These are phyloP conservation scores for Cetraspora pellucida DNA, from an alignment of 192 early-diverging fungal genomes.

Conservation along the genomic window DNA sequence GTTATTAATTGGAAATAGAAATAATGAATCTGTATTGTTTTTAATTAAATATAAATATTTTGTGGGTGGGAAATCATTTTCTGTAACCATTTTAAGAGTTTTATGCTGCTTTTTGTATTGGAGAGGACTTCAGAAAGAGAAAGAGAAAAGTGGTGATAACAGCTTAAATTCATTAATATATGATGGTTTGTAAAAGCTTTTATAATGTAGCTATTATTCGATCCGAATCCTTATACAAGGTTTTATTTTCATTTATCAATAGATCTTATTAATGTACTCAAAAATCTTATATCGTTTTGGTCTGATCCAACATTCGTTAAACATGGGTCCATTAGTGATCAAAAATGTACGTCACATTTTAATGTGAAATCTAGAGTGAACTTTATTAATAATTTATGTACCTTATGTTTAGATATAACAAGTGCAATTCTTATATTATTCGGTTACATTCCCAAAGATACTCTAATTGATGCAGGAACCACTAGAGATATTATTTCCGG, in stretches of 20 bases:
- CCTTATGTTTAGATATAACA: slow-evolving; percentile 8
- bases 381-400: no score
- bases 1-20: slow-evolving; percentile 19
- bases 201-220: not conserved
- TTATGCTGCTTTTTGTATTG: slow-evolving; percentile 31
- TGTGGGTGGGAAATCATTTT: slow-evolving; percentile 28
- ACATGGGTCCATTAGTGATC: slow-evolving; percentile 12
- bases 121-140: not conserved
- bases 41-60: slow-evolving; percentile 31
- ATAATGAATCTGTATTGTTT: not conserved
- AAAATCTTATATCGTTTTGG: slow-evolving; percentile 15
- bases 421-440: slow-evolving; percentile 33
- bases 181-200: slow-evolving; percentile 11
- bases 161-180: not conserved
- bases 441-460: slow-evolving; percentile 31
- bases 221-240: not conserved
- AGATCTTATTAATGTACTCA: slow-evolving; percentile 23
- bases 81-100: slow-evolving; percentile 16
- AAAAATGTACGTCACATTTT: slow-evolving; percentile 17
- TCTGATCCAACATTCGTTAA: slow-evolving; percentile 32
- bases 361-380: not conserved
- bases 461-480: slow-evolving; percentile 1
- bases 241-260: not conserved
- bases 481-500: not conserved
- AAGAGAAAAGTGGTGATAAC: not conserved